phyloP scores from a whole-genome alignment of 495 filamentous ascomycete species.

The Neurospora sp. region DNA sequence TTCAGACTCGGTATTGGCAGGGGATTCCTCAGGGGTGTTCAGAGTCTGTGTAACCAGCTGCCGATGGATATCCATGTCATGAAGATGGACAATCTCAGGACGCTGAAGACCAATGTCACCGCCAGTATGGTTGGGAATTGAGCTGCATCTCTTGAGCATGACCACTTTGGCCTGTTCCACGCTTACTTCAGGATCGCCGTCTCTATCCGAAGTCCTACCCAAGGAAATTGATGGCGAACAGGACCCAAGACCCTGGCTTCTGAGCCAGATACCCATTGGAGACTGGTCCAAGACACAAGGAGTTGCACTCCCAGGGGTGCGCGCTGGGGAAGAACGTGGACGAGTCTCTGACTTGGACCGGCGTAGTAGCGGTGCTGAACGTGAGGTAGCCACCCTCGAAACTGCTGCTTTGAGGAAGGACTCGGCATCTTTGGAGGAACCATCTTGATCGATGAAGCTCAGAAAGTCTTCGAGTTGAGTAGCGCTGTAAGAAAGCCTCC shows the following conservation, averaged over 20 bases:
- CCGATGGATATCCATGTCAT: conserved; percentile 20
- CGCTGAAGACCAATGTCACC: conserved; percentile 13
- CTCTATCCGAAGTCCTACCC: conserved; percentile 4
- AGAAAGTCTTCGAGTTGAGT: conserved; percentile 22
- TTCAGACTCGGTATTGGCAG: conserved; percentile 5
- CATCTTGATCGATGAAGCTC: conserved; percentile 2
- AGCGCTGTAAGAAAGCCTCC: conserved; percentile 29
- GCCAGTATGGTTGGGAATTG: conserved; percentile 5
- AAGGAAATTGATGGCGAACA: conserved; percentile 12
- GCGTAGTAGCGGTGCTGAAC: background rate
- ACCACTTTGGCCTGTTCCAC: conserved; percentile 20
- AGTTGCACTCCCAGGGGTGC: conserved; percentile 8
- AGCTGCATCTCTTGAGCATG: conserved; percentile 16
- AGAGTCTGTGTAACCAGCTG: conserved; percentile 13
- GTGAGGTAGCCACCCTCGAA: background rate
- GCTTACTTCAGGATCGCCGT: conserved; percentile 6
- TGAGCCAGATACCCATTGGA: conserved; percentile 30
- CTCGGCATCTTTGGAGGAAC: conserved; percentile 2
- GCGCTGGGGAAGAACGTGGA: conserved; percentile 9
- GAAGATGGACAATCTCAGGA: conserved; percentile 17
- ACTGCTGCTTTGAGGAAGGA: background rate
- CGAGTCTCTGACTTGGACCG: conserved; percentile 9
- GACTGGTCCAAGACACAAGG: conserved; percentile 18
- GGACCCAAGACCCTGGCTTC: conserved; percentile 29
- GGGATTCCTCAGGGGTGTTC: conserved; percentile 10